These are phyloP conservation scores for Thermomyces lanuginosus DNA, from an alignment of 2,329 filamentous ascomycete genomes.

Conservation along the genomic window DNA sequence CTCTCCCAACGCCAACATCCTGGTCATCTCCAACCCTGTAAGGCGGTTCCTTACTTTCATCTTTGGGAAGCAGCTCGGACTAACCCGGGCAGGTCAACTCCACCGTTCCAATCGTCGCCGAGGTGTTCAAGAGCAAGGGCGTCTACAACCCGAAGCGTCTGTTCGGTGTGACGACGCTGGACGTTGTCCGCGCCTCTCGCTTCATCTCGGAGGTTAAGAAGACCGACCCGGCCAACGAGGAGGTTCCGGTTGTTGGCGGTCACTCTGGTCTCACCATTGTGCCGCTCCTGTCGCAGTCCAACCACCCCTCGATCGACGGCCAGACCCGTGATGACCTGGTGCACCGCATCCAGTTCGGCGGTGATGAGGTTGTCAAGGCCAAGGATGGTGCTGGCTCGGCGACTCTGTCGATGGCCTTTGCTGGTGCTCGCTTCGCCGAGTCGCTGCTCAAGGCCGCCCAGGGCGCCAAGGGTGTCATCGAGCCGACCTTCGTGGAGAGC, in stretches of 20 bases:
- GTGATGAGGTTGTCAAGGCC: conserved; percentile 97
- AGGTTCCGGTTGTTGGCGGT: conserved; percentile 89
- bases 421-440: conserved; percentile 72
- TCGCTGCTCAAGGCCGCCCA: conserved; percentile 80
- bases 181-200: conserved; percentile 91
- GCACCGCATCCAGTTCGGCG: conserved; percentile 94
- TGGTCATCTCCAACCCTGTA: conserved; percentile 95
- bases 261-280: conserved; percentile 98
- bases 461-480: conserved; percentile 85
- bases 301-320: conserved; percentile 66
- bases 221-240: conserved; percentile 81
- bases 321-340: conserved; percentile 60
- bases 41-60: conserved; percentile 11
- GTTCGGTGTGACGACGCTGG: conserved; percentile 98
- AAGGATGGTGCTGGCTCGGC: conserved; percentile 96
- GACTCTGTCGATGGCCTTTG: conserved; percentile 97
- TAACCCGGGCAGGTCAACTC: conserved; percentile 58
- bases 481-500: conserved; percentile 94
- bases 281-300: conserved; percentile 88
- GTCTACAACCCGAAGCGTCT: conserved; percentile 99
- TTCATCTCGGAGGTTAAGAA: conserved; percentile 92
- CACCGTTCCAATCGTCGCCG: conserved; percentile 90
- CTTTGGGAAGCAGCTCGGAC: background rate
- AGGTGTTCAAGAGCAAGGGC: conserved; percentile 86
- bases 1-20: conserved; percentile 80